Percentiles rank a stretch among this genome's conserved stretches.
Conservation (phyloP, 495 filamentous ascomycete species). For the Aspergillus asperescens region DNA sequence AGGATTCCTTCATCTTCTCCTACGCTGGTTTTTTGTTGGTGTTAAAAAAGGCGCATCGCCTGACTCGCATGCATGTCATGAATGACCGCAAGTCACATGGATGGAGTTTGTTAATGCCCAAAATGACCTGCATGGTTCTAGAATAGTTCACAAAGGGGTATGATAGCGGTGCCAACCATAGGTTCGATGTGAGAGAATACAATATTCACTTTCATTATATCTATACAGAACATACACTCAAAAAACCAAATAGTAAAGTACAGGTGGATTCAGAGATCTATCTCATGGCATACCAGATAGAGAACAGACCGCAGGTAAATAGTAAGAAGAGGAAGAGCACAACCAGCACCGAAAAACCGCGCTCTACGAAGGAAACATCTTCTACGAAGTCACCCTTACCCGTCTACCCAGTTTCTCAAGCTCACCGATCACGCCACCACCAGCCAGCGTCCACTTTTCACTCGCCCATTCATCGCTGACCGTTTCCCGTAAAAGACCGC, state of each 20-base stretch:
- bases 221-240: constrained; percentile 28
- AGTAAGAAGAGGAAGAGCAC: neutral
- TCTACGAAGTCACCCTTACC: constrained; percentile 32
- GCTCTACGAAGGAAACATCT: constrained; percentile 14
- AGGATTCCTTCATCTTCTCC: too few relatives aligned
- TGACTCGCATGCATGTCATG: neutral
- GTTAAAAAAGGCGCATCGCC: neutral
- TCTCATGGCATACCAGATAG: neutral
- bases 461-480: constrained; percentile 68
- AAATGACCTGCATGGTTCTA: neutral
- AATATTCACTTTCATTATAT: constrained; percentile 35
- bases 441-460: constrained; percentile 81
- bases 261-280: constrained; percentile 12
- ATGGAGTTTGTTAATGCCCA: neutral
- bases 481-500: constrained; percentile 66
- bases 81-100: neutral
- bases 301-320: neutral
- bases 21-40: too few relatives aligned
- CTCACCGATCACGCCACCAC: constrained; percentile 79
- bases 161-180: neutral
- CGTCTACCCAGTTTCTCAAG: constrained; percentile 62
- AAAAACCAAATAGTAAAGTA: constrained; percentile 35
- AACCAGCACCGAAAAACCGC: neutral
- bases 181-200: neutral
- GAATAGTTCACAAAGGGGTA: neutral